phyloP scores from a whole-genome alignment of 2,329 filamentous ascomycete genomes.

The Colletotrichum tofieldiae region DNA sequence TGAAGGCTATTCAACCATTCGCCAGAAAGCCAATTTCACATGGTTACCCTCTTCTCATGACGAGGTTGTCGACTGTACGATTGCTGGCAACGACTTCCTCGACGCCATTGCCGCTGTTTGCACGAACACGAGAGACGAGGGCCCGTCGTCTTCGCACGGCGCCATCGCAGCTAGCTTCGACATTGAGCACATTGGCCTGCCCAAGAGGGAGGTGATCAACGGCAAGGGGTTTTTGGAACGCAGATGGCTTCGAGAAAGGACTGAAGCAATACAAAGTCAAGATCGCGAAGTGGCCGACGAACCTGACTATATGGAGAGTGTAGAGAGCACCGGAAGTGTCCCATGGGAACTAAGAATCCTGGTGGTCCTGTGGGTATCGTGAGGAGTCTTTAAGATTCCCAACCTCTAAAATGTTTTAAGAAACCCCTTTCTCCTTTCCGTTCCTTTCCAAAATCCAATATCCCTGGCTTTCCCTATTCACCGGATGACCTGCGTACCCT shows the following conservation, averaged over 20 bases:
- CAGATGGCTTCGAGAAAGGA: conserved; percentile 23
- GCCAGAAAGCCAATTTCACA: neutral
- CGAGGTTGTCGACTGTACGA: conserved; percentile 18
- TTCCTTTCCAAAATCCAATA: neutral
- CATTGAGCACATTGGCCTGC: conserved; percentile 32
- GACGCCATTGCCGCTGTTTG: conserved; percentile 16
- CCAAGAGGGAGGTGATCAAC: conserved; percentile 1
- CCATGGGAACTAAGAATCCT: neutral
- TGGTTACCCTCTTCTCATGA: conserved; percentile 35
- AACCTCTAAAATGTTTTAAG: neutral
- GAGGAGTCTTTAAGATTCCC: conserved; percentile 7
- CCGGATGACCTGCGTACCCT: conserved; percentile 71
- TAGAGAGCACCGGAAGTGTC: neutral
- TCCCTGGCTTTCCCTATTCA: neutral
- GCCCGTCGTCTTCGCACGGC: conserved; percentile 27
- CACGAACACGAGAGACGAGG: conserved; percentile 9
- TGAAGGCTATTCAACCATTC: conserved; percentile 9
- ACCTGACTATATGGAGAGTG: neutral
- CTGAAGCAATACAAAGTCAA: conserved; percentile 17
- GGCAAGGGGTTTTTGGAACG: conserved; percentile 30
- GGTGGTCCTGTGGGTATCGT: conserved; percentile 15
- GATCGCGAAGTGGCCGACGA: neutral
- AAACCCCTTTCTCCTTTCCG: neutral
- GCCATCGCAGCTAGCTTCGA: conserved; percentile 38
- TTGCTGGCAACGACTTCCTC: conserved; percentile 30